phyloP scores from a whole-genome alignment of 148 eudicot genomes.

The Cornus controversa region DNA sequence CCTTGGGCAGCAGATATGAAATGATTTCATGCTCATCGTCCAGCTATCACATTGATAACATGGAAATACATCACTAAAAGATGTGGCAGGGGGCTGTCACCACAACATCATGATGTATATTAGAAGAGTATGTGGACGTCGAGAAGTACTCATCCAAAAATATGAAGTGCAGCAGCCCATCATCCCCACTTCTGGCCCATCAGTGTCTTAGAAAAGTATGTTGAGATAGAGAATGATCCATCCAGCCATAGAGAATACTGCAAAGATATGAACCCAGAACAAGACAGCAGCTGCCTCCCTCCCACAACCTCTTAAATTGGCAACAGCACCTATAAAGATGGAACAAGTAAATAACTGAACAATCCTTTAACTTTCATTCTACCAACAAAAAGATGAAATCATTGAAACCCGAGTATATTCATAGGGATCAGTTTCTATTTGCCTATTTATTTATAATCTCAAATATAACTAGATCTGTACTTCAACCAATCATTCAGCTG shows the following conservation, averaged over 20 bases:
- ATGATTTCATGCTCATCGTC: too few relatives aligned
- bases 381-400: neutral
- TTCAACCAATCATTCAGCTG: neutral
- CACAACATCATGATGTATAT: neutral
- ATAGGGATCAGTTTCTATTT: neutral
- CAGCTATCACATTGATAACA: too few relatives aligned
- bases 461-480: neutral
- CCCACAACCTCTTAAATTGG: slow-evolving; percentile 91
- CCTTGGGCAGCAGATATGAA: too few relatives aligned
- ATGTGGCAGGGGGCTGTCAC: neutral
- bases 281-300: slow-evolving; percentile 88
- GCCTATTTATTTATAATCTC: neutral
- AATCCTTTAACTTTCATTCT: neutral
- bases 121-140: too few relatives aligned
- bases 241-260: slow-evolving; percentile 83
- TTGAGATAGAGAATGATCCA: slow-evolving; percentile 86
- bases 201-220: slow-evolving; percentile 51
- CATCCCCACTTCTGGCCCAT: neutral
- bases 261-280: slow-evolving; percentile 99
- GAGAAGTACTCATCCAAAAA: too few relatives aligned
- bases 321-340: slow-evolving; percentile 75
- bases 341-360: neutral
- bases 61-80: neutral
- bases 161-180: neutral
- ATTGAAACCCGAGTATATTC: neutral